A percentile compares a stretch with the other conserved stretches of the same genome.
phyloP scores from a whole-genome alignment of 2,329 filamentous ascomycete species.

The Stylonectria norvegica region DNA sequence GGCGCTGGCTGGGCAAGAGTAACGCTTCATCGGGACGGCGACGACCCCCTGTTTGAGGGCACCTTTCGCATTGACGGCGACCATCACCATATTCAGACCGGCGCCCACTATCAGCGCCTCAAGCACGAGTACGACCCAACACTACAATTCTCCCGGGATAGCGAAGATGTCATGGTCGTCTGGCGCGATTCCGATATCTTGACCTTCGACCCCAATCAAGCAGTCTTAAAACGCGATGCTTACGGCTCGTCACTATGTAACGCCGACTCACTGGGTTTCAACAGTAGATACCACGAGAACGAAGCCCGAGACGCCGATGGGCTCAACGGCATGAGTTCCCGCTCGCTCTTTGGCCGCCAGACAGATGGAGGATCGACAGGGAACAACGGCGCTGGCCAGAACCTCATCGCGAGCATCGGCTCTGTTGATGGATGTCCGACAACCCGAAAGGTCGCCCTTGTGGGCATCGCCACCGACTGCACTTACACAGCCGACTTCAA shows the following conservation, averaged over 20 bases:
- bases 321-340: constrained; percentile 60
- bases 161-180: constrained; percentile 78
- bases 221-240: constrained; percentile 62
- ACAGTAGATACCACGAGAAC: constrained; percentile 65
- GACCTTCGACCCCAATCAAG: constrained; percentile 37
- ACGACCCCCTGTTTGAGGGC: constrained; percentile 80
- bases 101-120: constrained; percentile 69
- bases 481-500: constrained; percentile 75
- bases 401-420: constrained; percentile 75
- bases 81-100: constrained; percentile 82
- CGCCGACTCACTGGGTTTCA: constrained; percentile 77
- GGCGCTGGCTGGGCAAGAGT: constrained; percentile 86
- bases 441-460: constrained; percentile 85
- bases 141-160: constrained; percentile 45
- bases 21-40: constrained; percentile 72
- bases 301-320: constrained; percentile 49
- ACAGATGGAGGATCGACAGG: constrained; percentile 58
- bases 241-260: constrained; percentile 55
- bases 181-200: constrained; percentile 87
- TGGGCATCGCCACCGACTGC: constrained; percentile 92
- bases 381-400: constrained; percentile 70
- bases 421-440: constrained; percentile 79
- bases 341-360: constrained; percentile 69
- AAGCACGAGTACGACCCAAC: constrained; percentile 69
- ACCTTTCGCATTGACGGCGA: constrained; percentile 78